Conservation (phyloP, 2,329 filamentous ascomycete genomes). For the Xylaria digitata region DNA sequence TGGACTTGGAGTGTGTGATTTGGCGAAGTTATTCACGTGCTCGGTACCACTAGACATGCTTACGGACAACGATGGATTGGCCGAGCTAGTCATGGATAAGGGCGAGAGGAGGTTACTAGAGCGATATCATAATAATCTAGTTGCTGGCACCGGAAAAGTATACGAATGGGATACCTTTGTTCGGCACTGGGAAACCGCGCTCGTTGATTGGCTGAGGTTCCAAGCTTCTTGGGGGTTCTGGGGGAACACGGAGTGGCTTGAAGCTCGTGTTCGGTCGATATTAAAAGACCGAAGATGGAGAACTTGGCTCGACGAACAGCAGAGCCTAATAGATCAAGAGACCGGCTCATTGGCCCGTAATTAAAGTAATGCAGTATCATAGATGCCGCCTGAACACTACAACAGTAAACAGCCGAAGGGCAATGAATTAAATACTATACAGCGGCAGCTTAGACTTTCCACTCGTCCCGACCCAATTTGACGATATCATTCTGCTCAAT, state of each 20-base stretch:
- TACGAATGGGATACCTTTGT: constrained; percentile 68
- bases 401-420: constrained; percentile 16
- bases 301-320: constrained; percentile 54
- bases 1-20: constrained; percentile 72
- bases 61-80: constrained; percentile 37
- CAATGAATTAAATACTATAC: not conserved
- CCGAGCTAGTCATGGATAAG: constrained; percentile 26
- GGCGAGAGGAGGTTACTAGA: constrained; percentile 64
- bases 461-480: constrained; percentile 71
- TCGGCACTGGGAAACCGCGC: constrained; percentile 72
- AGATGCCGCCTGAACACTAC: constrained; percentile 12
- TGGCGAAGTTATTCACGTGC: constrained; percentile 75
- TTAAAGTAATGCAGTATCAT: constrained; percentile 4
- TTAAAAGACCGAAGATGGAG: constrained; percentile 58
- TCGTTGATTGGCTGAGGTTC: constrained; percentile 75
- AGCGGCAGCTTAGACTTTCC: constrained; percentile 50
- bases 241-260: constrained; percentile 69
- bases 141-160: constrained; percentile 44
- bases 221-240: constrained; percentile 71
- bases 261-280: constrained; percentile 64
- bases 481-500: constrained; percentile 72
- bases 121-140: constrained; percentile 58
- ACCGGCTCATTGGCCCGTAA: not conserved
- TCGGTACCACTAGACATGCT: constrained; percentile 69
- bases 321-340: constrained; percentile 18